Evolutionary conservation across 306 rosid genomes (phyloP).

Genomic region (Lathyrus tuberosus): DNA sequence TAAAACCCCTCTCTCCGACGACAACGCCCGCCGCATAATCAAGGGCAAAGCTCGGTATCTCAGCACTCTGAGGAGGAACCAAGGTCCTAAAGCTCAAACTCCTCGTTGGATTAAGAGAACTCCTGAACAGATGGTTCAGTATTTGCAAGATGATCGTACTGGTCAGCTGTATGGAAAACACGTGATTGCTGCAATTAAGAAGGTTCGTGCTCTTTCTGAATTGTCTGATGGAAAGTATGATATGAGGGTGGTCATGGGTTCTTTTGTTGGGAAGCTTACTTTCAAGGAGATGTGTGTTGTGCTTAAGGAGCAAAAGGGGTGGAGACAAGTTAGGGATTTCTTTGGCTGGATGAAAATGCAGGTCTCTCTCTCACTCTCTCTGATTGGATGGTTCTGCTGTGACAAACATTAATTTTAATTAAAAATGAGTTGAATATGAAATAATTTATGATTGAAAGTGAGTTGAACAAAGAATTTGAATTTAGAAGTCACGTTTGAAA

Average conservation of each 20-base stretch:
- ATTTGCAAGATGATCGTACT: conserved; percentile 68
- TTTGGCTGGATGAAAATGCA: conserved; percentile 96
- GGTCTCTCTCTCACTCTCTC: conserved; percentile 41
- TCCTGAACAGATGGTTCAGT: conserved; percentile 91
- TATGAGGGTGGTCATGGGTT: conserved; percentile 76
- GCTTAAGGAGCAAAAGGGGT: conserved; percentile 87
- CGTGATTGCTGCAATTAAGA: conserved; percentile 82
- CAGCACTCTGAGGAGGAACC: conserved; percentile 67
- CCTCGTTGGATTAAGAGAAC: conserved; percentile 86
- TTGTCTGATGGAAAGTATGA: conserved; percentile 55
- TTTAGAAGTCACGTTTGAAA: no score
- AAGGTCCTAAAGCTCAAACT: conserved; percentile 85
- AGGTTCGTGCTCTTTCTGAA: conserved; percentile 68
- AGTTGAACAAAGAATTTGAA: neutral
- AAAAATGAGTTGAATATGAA: neutral
- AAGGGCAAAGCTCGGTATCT: conserved; percentile 68
- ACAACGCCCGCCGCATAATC: conserved; percentile 93
- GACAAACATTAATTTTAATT: neutral
- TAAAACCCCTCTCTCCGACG: conserved; percentile 78
- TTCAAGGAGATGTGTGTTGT: conserved; percentile 89
- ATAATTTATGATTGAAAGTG: no score
- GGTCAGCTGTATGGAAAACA: conserved; percentile 82
- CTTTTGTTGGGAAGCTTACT: conserved; percentile 76
- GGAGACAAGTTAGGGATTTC: conserved; percentile 89
- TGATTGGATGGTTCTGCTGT: neutral